Evolutionary conservation across 305 asterid species (phyloP), one percentile per base, ranked within the genome.

Genomic region (Salvia sclarea): DNA sequence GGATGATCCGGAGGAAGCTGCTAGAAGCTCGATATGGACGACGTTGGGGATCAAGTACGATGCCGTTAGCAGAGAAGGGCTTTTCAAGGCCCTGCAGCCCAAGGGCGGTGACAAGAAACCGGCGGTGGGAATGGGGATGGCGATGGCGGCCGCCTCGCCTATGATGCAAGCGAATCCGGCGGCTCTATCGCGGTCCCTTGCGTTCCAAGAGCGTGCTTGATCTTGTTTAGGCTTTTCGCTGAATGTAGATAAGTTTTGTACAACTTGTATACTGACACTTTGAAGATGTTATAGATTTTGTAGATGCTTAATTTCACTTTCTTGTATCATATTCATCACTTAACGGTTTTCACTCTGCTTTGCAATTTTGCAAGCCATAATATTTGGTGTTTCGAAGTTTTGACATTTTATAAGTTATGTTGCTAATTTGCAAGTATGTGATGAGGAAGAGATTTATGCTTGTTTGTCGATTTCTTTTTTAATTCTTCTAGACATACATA

Each of bases 1-100:
- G 11, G 91, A 83, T 57, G 94, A 88, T 66, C 93, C 91, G 6
- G 89, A 85, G 28, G 96, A 88, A 76, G 96, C 96, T 56, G 94
- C 94, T 33, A 88, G 75, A 71, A 89, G 96, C 62, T 85, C 95
- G 0, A 89, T 86, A 72, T 86, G 96, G 96, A 56, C 78, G 25
- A 85, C 95, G 1, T 79, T 89, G 1, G 96, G 96, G 68, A 89
- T 89, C 63, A 80, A 83, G 72, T 72, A 81, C n/a, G 81, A 81
- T n/a, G 73, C 85, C 6, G 13, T 71, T 31, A 76, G 72, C 57
- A 78, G 86, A 75, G 86, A 76, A 69, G 90, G 86, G 25, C 85
- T 90, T 21, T 82, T 88, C 18, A 82, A 83, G 72, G 83, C 89
- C 75, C 80, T 83, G 43, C 89, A 85, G 72, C 80, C 84, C 0